A percentile compares a stretch with the other conserved stretches of the same genome.
phyloP scores from a whole-genome alignment of 2,329 filamentous ascomycete species.

The Penicillium nordicum region DNA sequence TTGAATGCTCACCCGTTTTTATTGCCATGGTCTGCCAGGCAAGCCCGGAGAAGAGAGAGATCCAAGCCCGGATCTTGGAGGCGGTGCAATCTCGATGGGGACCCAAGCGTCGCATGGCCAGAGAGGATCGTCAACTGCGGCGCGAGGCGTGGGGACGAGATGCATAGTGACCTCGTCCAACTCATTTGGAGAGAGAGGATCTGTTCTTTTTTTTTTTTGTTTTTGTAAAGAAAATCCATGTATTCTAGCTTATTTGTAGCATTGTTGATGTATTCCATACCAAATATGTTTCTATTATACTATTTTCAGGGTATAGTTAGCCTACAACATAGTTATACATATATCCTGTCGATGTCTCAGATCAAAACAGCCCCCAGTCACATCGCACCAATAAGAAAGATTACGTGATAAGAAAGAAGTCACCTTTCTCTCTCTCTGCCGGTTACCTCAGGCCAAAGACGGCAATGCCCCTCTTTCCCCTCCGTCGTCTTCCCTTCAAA shows the following conservation, averaged over 20 bases:
- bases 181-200: neutral
- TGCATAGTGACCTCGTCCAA: constrained; percentile 35
- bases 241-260: constrained; percentile 22
- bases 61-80: constrained; percentile 49
- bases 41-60: constrained; percentile 47
- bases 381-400: constrained; percentile 3
- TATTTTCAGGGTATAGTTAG: neutral
- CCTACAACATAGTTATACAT: too few species aligned
- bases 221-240: constrained; percentile 21
- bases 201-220: neutral
- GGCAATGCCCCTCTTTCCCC: constrained; percentile 36
- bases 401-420: constrained; percentile 25
- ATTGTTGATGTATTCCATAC: constrained; percentile 19
- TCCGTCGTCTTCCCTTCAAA: constrained; percentile 30
- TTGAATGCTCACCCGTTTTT: constrained; percentile 61
- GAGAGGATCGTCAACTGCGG: constrained; percentile 59
- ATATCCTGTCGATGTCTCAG: neutral
- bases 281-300: neutral
- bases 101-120: constrained; percentile 54
- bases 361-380: neutral
- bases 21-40: constrained; percentile 58
- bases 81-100: constrained; percentile 61
- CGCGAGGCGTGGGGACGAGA: constrained; percentile 60
- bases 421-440: neutral
- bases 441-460: constrained; percentile 12